A percentile compares a stretch with the other conserved stretches of the same genome.
Evolutionary conservation across 805 yeast genomes (phyloP).

Genomic region (Cyberlindnera petersonii): DNA sequence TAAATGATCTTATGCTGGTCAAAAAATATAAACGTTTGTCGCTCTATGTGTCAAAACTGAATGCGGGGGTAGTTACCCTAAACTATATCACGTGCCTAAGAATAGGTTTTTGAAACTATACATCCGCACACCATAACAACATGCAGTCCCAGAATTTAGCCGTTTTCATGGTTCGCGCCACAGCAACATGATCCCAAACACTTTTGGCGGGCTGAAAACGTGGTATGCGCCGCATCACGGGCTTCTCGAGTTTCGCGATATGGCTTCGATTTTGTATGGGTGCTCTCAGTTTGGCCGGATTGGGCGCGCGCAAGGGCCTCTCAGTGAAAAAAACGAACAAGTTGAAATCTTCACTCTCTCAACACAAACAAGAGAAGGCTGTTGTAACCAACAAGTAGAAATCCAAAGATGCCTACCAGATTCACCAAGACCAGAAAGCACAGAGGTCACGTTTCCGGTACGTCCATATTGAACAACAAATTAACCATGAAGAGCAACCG

Average conservation of each 20-base stretch:
- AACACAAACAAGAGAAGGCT: slow-evolving; percentile 5
- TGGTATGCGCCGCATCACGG: slow-evolving; percentile 2
- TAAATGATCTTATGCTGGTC: too few species aligned
- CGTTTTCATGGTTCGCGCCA: slow-evolving; percentile 1
- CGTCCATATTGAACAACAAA: slow-evolving; percentile 36
- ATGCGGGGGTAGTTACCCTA: too few species aligned
- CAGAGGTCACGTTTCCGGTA: slow-evolving; percentile 99
- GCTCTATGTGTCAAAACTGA: too few species aligned
- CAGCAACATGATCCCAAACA: background rate
- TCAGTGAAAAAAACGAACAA: slow-evolving; percentile 23
- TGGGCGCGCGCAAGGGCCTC: slow-evolving; percentile 3
- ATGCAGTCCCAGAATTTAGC: background rate
- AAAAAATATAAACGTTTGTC: too few species aligned
- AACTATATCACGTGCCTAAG: background rate
- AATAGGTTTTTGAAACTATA: background rate
- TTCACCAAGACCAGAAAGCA: slow-evolving; percentile 99
- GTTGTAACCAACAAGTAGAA: slow-evolving; percentile 23
- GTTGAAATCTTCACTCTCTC: slow-evolving; percentile 15
- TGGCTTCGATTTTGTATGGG: slow-evolving; percentile 2
- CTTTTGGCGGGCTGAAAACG: background rate
- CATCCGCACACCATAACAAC: slow-evolving; percentile 3
- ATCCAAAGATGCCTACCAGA: slow-evolving; percentile 90
- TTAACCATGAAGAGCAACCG: slow-evolving; percentile 5
- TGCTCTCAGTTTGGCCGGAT: slow-evolving; percentile 1
- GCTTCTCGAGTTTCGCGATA: slow-evolving; percentile 5